These are phyloP conservation scores for Isabelozyma heimii DNA, from an alignment of 805 yeast species.

Conservation along the genomic window DNA sequence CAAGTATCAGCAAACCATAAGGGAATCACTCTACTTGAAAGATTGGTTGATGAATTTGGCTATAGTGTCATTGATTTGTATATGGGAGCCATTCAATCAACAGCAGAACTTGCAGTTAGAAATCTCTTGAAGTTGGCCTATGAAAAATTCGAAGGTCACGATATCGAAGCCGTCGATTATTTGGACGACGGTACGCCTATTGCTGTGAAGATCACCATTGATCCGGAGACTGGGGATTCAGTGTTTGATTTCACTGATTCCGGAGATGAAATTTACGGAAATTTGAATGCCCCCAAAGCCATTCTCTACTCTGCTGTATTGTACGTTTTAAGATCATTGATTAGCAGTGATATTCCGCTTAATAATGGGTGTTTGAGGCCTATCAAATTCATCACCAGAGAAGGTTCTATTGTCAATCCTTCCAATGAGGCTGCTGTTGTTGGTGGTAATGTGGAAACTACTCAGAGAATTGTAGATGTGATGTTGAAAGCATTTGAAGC, in stretches of 20 bases:
- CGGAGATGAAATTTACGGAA: slow-evolving; percentile 83
- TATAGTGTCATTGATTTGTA: slow-evolving; percentile 35
- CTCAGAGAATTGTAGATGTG: slow-evolving; percentile 90
- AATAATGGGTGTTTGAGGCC: slow-evolving; percentile 92
- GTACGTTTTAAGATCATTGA: slow-evolving; percentile 81
- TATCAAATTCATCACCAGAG: slow-evolving; percentile 51
- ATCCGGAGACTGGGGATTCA: slow-evolving; percentile 53
- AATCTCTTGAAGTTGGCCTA: slow-evolving; percentile 28
- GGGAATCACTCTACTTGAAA: slow-evolving; percentile 66
- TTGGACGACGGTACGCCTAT: slow-evolving; percentile 84
- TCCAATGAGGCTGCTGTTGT: slow-evolving; percentile 87
- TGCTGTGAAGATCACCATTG: slow-evolving; percentile 49
- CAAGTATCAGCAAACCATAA: slow-evolving; percentile 81
- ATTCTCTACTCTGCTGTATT: slow-evolving; percentile 86
- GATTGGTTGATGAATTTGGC: slow-evolving; percentile 62
- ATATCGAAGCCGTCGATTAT: slow-evolving; percentile 54
- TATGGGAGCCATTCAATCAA: slow-evolving; percentile 34
- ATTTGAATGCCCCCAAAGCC: slow-evolving; percentile 89
- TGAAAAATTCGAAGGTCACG: slow-evolving; percentile 37
- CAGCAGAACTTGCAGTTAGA: slow-evolving; percentile 34
- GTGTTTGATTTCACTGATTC: slow-evolving; percentile 84
- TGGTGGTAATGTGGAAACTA: slow-evolving; percentile 87
- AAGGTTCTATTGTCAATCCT: slow-evolving; percentile 57
- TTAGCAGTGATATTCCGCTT: slow-evolving; percentile 83
- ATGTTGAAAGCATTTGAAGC: slow-evolving; percentile 82